Percentiles rank a stretch among this genome's conserved stretches.
phyloP scores from a whole-genome alignment of 768 basidiomycete genomes.

The Lactarius quietus region DNA sequence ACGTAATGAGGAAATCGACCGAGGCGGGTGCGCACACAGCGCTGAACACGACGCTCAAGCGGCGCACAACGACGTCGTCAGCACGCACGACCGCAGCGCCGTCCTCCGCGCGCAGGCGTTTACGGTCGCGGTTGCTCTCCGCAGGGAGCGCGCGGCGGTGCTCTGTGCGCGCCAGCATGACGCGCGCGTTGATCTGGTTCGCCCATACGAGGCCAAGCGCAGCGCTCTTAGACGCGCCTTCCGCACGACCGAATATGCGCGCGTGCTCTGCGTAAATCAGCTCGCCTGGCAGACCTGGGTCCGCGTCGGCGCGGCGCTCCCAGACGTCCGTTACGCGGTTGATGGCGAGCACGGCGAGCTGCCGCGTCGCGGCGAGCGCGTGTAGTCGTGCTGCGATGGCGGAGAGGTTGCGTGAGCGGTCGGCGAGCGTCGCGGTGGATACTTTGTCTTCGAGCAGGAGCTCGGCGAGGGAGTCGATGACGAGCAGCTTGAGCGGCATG shows the following conservation, averaged over 20 bases:
- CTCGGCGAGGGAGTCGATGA: constrained; percentile 88
- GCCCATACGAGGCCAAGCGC: constrained; percentile 90
- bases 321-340: constrained; percentile 91
- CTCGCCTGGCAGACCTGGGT: constrained; percentile 33
- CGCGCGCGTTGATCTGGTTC: constrained; percentile 82
- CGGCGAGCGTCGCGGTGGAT: constrained; percentile 57
- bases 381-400: constrained; percentile 71
- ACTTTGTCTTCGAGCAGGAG: constrained; percentile 70
- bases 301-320: constrained; percentile 31
- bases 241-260: constrained; percentile 68
- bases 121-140: constrained; percentile 31
- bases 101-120: constrained; percentile 31
- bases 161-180: constrained; percentile 78
- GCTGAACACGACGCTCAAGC: constrained; percentile 76
- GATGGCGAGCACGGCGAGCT: constrained; percentile 74
- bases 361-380: constrained; percentile 56
- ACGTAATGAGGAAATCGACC: constrained; percentile 72
- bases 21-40: constrained; percentile 53
- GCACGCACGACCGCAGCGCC: constrained; percentile 29
- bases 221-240: constrained; percentile 70
- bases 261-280: constrained; percentile 70
- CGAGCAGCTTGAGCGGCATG: constrained; percentile 69
- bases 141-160: constrained; percentile 55
- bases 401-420: constrained; percentile 68
- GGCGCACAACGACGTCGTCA: constrained; percentile 55